Conservation (phyloP, 1,139 yeast genomes). For the Scheffersomyces lignicola region DNA sequence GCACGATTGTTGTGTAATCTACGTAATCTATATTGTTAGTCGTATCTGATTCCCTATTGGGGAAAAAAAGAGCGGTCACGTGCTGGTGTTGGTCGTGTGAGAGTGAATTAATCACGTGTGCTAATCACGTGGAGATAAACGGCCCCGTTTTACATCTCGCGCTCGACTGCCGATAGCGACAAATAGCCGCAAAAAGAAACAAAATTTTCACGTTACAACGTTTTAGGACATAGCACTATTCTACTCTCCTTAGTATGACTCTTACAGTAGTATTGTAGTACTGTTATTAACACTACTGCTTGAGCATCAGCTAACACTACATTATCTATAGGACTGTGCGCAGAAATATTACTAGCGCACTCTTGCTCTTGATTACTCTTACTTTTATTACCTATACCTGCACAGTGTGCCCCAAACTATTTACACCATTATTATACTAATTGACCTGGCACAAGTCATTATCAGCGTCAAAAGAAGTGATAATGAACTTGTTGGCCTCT, state of each 20-base stretch:
- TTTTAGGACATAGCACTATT: background rate
- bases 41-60: too few relatives aligned
- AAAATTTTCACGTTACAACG: conserved; percentile 1
- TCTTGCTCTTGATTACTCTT: too few relatives aligned
- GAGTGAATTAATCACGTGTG: too few relatives aligned
- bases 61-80: too few relatives aligned
- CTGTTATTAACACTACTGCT: too few relatives aligned
- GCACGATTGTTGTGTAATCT: too few relatives aligned
- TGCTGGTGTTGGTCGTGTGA: too few relatives aligned
- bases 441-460: conserved; percentile 27
- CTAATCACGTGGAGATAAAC: too few relatives aligned
- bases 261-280: too few relatives aligned
- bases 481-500: conserved; percentile 15
- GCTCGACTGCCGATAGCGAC: conserved; percentile 8
- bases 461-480: conserved; percentile 26
- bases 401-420: background rate
- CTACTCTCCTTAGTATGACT: too few relatives aligned
- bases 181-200: conserved; percentile 9
- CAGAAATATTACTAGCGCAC: background rate
- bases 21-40: too few relatives aligned
- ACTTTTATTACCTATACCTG: too few relatives aligned
- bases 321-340: background rate
- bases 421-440: background rate
- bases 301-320: background rate
- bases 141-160: conserved; percentile 11